These are phyloP conservation scores for Narthecium ossifragum DNA, from an alignment of 106 monocot genomes.

Conservation along the genomic window DNA sequence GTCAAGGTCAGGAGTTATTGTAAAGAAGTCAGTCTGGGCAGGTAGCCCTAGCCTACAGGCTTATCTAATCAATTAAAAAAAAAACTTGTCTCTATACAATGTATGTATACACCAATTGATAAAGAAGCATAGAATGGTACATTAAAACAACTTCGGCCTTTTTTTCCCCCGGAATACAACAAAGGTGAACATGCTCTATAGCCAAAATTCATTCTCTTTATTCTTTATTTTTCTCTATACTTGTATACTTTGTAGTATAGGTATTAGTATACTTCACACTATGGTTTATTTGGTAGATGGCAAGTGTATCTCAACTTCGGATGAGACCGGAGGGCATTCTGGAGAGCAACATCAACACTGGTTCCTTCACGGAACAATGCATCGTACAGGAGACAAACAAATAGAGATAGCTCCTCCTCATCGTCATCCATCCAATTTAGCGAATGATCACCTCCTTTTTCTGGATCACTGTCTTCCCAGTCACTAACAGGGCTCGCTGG, in stretches of 20 bases:
- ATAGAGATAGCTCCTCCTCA: conserved; percentile 77
- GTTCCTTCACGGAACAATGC: conserved; percentile 67
- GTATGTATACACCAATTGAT: too few relatives aligned
- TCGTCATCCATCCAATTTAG: conserved; percentile 35
- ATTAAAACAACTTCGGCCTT: too few relatives aligned
- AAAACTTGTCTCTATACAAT: too few relatives aligned
- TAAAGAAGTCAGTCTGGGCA: too few relatives aligned
- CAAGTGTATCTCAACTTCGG: conserved; percentile 77
- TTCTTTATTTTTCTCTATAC: background rate
- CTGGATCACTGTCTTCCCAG: conserved; percentile 85
- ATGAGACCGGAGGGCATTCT: conserved; percentile 51
- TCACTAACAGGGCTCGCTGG: conserved; percentile 61
- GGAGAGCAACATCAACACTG: conserved; percentile 60
- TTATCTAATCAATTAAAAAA: too few relatives aligned
- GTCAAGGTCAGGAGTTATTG: too few relatives aligned
- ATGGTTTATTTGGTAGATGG: conserved; percentile 53
- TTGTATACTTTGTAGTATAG: background rate
- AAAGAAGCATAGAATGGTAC: too few relatives aligned
- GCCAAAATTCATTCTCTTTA: background rate
- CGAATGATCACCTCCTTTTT: conserved; percentile 20
- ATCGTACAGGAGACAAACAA: conserved; percentile 67
- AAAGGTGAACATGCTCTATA: background rate
- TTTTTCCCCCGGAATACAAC: too few relatives aligned
- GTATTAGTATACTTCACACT: conserved; percentile 1
- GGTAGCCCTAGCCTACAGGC: too few relatives aligned